Conservation (phyloP, 2,329 filamentous ascomycete species). For the Cladosporium austrohemisphaericum region DNA sequence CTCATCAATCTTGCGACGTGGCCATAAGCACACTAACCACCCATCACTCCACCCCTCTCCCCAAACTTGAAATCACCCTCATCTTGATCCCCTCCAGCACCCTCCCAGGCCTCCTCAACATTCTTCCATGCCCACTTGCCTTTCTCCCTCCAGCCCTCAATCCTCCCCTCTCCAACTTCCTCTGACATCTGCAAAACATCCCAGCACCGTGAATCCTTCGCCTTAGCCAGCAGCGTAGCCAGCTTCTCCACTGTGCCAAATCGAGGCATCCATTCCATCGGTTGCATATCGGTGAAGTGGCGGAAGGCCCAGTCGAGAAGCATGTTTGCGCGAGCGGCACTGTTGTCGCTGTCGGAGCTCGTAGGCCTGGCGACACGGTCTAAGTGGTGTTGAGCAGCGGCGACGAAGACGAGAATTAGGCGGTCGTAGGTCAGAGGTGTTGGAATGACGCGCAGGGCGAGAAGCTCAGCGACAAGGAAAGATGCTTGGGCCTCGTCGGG, state of each 20-base stretch:
- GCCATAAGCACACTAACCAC: too few relatives aligned
- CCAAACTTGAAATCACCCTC: not conserved
- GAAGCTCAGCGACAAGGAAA: constrained; percentile 61
- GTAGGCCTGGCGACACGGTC: not conserved
- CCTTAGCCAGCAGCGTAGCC: constrained; percentile 24
- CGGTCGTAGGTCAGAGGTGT: constrained; percentile 60
- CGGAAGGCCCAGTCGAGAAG: constrained; percentile 31
- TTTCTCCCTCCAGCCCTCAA: constrained; percentile 30
- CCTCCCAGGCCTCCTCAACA: constrained; percentile 10
- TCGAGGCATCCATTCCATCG: constrained; percentile 29
- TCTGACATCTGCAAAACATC: constrained; percentile 32
- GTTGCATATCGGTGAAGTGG: constrained; percentile 34
- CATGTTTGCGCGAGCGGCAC: constrained; percentile 15
- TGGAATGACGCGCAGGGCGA: constrained; percentile 51
- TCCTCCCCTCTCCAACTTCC: constrained; percentile 21
- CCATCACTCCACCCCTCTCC: not conserved
- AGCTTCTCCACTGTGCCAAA: constrained; percentile 31
- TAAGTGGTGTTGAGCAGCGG: constrained; percentile 20
- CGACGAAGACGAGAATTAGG: constrained; percentile 54
- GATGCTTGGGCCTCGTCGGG: constrained; percentile 54
- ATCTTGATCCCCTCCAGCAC: too few relatives aligned
- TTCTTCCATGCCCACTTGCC: constrained; percentile 21
- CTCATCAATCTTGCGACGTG: too few relatives aligned
- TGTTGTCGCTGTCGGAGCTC: not conserved
- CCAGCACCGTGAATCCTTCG: constrained; percentile 32